A percentile compares a stretch with the other conserved stretches of the same genome.
Evolutionary conservation across 352 stramenopile genomes (phyloP).

Genomic region (Pythium dissimile): DNA sequence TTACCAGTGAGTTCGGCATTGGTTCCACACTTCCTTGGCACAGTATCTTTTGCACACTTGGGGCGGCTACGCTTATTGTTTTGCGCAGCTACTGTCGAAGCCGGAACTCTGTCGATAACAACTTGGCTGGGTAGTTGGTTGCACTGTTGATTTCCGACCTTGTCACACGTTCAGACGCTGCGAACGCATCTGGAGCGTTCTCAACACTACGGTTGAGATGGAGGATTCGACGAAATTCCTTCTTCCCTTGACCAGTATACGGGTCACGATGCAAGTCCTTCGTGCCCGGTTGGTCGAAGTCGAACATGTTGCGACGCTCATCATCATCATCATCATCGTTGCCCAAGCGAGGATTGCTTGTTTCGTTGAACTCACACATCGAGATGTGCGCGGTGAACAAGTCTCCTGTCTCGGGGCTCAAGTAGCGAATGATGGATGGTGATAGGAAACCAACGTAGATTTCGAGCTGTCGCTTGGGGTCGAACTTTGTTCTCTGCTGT

Average conservation of each 20-base stretch:
- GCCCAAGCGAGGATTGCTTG: slow-evolving; percentile 10
- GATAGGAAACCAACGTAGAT: slow-evolving; percentile 27
- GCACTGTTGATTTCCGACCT: slow-evolving; percentile 9
- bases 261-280: slow-evolving; percentile 9
- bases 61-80: slow-evolving; percentile 11
- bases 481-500: slow-evolving; percentile 11
- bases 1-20: slow-evolving; percentile 6
- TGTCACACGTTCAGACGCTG: slow-evolving; percentile 14
- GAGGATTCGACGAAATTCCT: slow-evolving; percentile 18
- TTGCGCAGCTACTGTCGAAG: not conserved
- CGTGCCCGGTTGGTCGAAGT: slow-evolving; percentile 13
- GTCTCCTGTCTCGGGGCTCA: slow-evolving; percentile 16
- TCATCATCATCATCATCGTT: slow-evolving; percentile 10
- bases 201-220: slow-evolving; percentile 13
- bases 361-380: slow-evolving; percentile 24
- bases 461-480: slow-evolving; percentile 13
- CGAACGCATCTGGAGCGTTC: slow-evolving; percentile 17
- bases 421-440: slow-evolving; percentile 19
- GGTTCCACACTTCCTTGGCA: slow-evolving; percentile 4
- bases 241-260: slow-evolving; percentile 19
- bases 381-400: slow-evolving; percentile 22
- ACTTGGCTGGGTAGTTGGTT: slow-evolving; percentile 13
- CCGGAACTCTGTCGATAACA: not conserved
- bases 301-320: not conserved
- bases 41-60: slow-evolving; percentile 8